Base-by-base conservation (phyloP, 2,329 filamentous ascomycete species). In the Claviceps purpurea region DNA sequence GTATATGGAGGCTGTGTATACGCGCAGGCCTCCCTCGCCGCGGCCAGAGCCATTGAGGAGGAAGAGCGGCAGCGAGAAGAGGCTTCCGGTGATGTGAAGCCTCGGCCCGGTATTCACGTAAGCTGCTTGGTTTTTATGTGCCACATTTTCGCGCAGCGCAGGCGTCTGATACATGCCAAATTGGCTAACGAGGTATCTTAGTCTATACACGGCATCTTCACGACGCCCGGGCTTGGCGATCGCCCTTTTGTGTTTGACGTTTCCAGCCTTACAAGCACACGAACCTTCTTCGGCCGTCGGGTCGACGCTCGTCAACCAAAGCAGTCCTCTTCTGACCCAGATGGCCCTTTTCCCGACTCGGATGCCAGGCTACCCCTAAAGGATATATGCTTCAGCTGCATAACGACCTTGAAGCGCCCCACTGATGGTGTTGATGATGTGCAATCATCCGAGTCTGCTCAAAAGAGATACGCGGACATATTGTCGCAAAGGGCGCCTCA, bases 131-230 rank as follows among this genome's bases (percentile, higher is more conserved):
- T 43, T 20, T 18, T 16, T 34, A 22, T 22, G 10, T 34, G 30
- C 10, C 30, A 34, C 30, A 34, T 34, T 11, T 34, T 11, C 10
- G 30, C 30, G 1, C 30, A 34, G 30, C 30, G 11, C 30, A 34
- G 10, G 10, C 30, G 8, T 34, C 30, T 34, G 30, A 11, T 34
- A 4, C 30, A 34, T 4, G 30, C 10, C 30, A 11, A 34, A 34
- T 34, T 11, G 30, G 30, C 30, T 34, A 11, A 34, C 30, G 30
- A 34, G 11, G 7, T 46, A 26, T 20, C 7, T 11, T 4, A 79
- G 76, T 73, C 75, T 8, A 75, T 81, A 22, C 74, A 79, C 57
- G 77, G 76, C 8, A 76, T 72, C 58, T 81, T 80, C 59, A 74
- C 74, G 2, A 68, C 72, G 22, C 65, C 67, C 0, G 77, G 74